These are phyloP conservation scores for Yamadazyma dushanensis DNA, from an alignment of 1,139 yeast species.

Conservation along the genomic window DNA sequence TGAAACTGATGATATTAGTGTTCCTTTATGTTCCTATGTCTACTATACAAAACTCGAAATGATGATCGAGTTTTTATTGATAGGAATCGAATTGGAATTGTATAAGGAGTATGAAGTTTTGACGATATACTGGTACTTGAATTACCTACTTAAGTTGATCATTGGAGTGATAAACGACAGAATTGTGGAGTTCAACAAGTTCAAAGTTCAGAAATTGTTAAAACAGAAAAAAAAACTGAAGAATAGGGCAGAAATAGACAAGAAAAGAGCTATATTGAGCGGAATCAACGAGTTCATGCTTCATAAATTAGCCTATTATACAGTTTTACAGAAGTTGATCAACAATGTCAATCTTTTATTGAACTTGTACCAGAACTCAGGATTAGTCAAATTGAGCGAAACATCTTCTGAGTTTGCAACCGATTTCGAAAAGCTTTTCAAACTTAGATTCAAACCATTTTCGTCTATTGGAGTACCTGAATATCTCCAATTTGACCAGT, in stretches of 20 bases:
- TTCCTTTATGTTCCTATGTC: conserved; percentile 69
- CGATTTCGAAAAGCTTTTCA: conserved; percentile 52
- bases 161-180: conserved; percentile 53
- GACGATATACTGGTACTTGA: conserved; percentile 67
- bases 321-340: conserved; percentile 36
- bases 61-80: conserved; percentile 71
- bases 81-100: conserved; percentile 76
- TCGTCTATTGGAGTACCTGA: conserved; percentile 81
- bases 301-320: conserved; percentile 31
- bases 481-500: conserved; percentile 49
- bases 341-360: conserved; percentile 24
- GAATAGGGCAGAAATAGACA: conserved; percentile 31
- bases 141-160: conserved; percentile 51
- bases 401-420: conserved; percentile 34
- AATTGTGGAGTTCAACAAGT: conserved; percentile 33
- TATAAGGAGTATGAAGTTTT: conserved; percentile 72
- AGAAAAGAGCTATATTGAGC: conserved; percentile 29
- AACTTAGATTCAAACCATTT: conserved; percentile 78
- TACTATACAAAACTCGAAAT: conserved; percentile 62
- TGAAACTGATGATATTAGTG: conserved; percentile 27
- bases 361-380: conserved; percentile 24
- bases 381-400: conserved; percentile 28
- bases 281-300: conserved; percentile 18
- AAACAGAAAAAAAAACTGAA: conserved; percentile 52
- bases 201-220: conserved; percentile 37